phyloP scores from a whole-genome alignment of 164 flowering plant species.

The Warburgia ugandensis region DNA sequence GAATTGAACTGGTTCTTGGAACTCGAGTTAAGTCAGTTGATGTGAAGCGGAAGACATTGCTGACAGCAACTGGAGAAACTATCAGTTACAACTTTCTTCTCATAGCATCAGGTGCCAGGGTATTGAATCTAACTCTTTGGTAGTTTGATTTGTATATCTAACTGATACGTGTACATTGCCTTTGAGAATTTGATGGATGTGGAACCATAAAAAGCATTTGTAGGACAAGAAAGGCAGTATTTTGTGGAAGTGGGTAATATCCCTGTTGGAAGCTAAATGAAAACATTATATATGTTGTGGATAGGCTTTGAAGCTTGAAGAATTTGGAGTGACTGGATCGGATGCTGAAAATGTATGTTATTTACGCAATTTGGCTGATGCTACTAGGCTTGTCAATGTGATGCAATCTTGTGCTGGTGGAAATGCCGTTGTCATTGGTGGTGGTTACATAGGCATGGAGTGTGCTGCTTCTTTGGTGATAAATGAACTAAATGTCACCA shows the following conservation, averaged over 20 bases:
- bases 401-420: conserved; percentile 70
- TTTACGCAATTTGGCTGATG: conserved; percentile 82
- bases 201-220: no score
- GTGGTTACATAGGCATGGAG: conserved; percentile 99
- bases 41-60: conserved; percentile 72
- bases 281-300: conserved; percentile 14
- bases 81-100: conserved; percentile 84
- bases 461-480: conserved; percentile 93
- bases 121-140: conserved; percentile 34
- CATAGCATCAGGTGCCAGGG: conserved; percentile 99
- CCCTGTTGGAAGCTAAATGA: no score
- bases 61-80: conserved; percentile 88
- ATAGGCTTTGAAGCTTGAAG: conserved; percentile 95
- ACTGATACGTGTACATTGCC: no score
- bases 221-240: no score
- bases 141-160: conserved; percentile 4
- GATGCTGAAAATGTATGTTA: conserved; percentile 91
- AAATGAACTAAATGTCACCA: conserved; percentile 77
- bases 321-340: conserved; percentile 79
- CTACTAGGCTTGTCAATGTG: conserved; percentile 64
- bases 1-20: conserved; percentile 91
- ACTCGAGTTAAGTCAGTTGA: conserved; percentile 84
- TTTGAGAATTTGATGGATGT: no score
- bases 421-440: conserved; percentile 93
- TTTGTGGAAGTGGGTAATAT: no score